A percentile compares a stretch with the other conserved stretches of the same genome.
Evolutionary conservation across 495 filamentous ascomycete genomes (phyloP).

Genomic region (Podospora didyma): DNA sequence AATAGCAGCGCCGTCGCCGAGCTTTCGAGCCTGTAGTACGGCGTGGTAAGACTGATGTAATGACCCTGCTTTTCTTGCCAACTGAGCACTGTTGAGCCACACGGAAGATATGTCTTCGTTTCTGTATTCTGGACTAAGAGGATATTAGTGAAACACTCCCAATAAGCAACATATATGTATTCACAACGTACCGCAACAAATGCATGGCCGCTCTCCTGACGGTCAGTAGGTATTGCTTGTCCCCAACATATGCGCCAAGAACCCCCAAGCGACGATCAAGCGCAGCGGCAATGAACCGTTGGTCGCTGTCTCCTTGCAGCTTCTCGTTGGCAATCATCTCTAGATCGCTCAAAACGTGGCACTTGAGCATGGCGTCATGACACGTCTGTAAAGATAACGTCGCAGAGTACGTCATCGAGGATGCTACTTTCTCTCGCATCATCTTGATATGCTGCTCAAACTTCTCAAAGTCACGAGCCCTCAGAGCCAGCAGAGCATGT

Average conservation of each 20-base stretch:
- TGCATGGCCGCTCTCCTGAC: constrained; percentile 84
- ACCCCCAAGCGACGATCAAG: constrained; percentile 75
- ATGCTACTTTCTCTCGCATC: constrained; percentile 66
- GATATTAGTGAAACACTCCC: not conserved
- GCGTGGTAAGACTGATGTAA: constrained; percentile 87
- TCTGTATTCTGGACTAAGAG: constrained; percentile 42
- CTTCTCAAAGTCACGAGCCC: constrained; percentile 43
- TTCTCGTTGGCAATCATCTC: constrained; percentile 66
- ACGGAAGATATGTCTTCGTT: constrained; percentile 71
- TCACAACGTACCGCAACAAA: constrained; percentile 51
- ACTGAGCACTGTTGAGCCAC: constrained; percentile 81
- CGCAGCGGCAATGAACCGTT: constrained; percentile 48
- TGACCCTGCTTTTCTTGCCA: constrained; percentile 80
- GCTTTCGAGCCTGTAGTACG: constrained; percentile 78
- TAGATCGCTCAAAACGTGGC: constrained; percentile 84
- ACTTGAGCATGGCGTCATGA: constrained; percentile 74
- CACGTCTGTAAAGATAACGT: constrained; percentile 76
- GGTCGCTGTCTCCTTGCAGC: constrained; percentile 30
- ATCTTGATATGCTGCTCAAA: constrained; percentile 59
- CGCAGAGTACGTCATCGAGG: constrained; percentile 65
- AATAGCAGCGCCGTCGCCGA: constrained; percentile 78
- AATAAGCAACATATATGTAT: not conserved
- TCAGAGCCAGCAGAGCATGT: constrained; percentile 62
- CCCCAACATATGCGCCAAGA: constrained; percentile 77
- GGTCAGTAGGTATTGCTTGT: constrained; percentile 94